Conservation (phyloP, 2,329 filamentous ascomycete genomes). For the Claviceps sp. region DNA sequence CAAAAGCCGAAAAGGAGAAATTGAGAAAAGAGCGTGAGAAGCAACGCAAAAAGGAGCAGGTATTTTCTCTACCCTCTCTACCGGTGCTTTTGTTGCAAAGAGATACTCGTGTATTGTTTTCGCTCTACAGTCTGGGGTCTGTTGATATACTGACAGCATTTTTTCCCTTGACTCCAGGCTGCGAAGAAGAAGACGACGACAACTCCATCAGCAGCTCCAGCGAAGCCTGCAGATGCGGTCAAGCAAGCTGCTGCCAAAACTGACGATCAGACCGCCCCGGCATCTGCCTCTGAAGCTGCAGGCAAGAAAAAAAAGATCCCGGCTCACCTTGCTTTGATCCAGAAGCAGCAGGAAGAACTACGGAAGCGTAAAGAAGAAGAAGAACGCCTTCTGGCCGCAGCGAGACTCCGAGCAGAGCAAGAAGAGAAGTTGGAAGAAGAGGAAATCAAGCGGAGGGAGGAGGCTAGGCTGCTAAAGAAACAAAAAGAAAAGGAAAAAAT, state of each 20-base stretch:
- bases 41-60: slow-evolving; percentile 96
- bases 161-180: slow-evolving; percentile 30
- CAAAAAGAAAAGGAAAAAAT: slow-evolving; percentile 77
- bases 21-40: slow-evolving; percentile 97
- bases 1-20: slow-evolving; percentile 97
- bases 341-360: slow-evolving; percentile 75
- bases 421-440: slow-evolving; percentile 52
- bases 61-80: slow-evolving; percentile 21
- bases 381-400: slow-evolving; percentile 44
- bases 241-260: slow-evolving; percentile 22
- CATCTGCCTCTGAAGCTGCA: slow-evolving; percentile 34
- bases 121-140: not conserved
- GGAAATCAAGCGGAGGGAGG: slow-evolving; percentile 55
- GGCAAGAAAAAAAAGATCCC: slow-evolving; percentile 83
- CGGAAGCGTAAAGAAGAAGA: slow-evolving; percentile 54
- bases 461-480: slow-evolving; percentile 65
- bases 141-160: not conserved
- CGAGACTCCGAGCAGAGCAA: slow-evolving; percentile 51
- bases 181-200: slow-evolving; percentile 63
- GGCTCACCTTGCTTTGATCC: slow-evolving; percentile 55
- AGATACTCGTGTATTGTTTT: not conserved
- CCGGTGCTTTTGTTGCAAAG: not conserved
- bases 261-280: slow-evolving; percentile 36
- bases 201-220: slow-evolving; percentile 19
- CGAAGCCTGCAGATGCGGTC: slow-evolving; percentile 15